Evolutionary conservation across 2,329 filamentous ascomycete genomes (phyloP), one percentile per base, ranked within the genome.

Genomic region (Mycosphaerella sp.): DNA sequence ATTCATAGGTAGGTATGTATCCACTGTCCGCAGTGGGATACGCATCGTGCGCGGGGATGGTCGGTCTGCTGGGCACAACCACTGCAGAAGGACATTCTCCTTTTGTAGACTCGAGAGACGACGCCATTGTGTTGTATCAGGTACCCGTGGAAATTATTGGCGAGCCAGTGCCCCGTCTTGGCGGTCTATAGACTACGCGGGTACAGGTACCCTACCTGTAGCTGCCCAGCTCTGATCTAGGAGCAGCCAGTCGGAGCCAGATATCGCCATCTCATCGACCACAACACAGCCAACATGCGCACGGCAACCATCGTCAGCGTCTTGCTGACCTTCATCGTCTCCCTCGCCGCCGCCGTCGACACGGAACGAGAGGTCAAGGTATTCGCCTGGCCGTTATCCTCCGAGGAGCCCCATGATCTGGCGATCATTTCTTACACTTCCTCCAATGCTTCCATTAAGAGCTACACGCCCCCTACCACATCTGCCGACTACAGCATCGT

Each of bases 401-500:
- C 62, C 12, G 43, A 66, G 43, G 70, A 70, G 32, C 68, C 73
- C 17, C 65, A 69, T 41, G 67, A 69, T 31, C 69, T 75, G 53
- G 73, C 74, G 46, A 70, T 73, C 53, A 70, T 77, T 60, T 67
- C 71, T 53, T 71, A 67, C 63, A 74, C 72, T 66, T 60, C 67
- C 17, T 70, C 70, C 53, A 68, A 71, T 48, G 68, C 73, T 21
- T 69, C 70, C 8, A 66, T 73, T 53, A 59, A 73, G 38, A 62
- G 56, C 55, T 74, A 72, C 64, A 70, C 70, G 48, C 56, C 66
- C 48, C 70, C 54, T 2, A 65, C 68, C 31, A 48, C 65, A 32
- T 44, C 59, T 10, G 55, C 66, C n/a, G 59, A 66, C 23, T 68
- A 73, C 8, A 69, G 73, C 34, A 69, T 74, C 39, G 65, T 77